Percentiles rank a stretch among this genome's conserved stretches.
These are phyloP conservation scores for Chlamydomonas urium DNA, from an alignment of 139 green algal genomes.

Conservation along the genomic window DNA sequence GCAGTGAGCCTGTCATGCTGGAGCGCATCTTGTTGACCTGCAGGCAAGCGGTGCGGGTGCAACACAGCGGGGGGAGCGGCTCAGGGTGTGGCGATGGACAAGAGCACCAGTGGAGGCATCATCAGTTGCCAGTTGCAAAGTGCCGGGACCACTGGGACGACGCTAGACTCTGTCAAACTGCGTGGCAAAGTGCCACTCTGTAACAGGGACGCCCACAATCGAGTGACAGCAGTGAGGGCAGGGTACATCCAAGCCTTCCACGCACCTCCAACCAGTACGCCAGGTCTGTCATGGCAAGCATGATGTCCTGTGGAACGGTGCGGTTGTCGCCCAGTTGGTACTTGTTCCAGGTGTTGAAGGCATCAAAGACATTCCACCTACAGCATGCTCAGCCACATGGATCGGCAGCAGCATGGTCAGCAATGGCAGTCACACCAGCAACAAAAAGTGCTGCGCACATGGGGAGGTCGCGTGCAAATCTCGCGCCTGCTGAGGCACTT, in stretches of 20 bases:
- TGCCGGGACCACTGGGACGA: neutral
- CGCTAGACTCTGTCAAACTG: too few species aligned
- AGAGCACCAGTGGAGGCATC: too few species aligned
- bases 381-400: too few species aligned
- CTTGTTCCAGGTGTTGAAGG: neutral
- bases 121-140: too few species aligned
- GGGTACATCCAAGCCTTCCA: too few species aligned
- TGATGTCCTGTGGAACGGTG: neutral
- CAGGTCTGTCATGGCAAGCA: slow-evolving; percentile 4
- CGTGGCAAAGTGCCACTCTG: too few species aligned
- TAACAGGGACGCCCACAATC: too few species aligned
- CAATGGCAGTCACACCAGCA: too few species aligned
- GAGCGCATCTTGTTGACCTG: neutral
- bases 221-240: too few species aligned
- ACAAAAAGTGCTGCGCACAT: neutral
- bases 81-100: too few species aligned
- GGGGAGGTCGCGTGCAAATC: neutral
- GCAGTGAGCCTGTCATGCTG: neutral
- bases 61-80: too few species aligned
- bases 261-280: slow-evolving; percentile 17
- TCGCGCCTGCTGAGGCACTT: neutral
- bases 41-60: neutral
- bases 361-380: slow-evolving; percentile 12
- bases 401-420: too few species aligned
- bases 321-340: neutral